Evolutionary conservation across 441 rosid species (phyloP), one percentile per base, ranked within the genome.

Genomic region (Pelargonium myrrhifolium): DNA sequence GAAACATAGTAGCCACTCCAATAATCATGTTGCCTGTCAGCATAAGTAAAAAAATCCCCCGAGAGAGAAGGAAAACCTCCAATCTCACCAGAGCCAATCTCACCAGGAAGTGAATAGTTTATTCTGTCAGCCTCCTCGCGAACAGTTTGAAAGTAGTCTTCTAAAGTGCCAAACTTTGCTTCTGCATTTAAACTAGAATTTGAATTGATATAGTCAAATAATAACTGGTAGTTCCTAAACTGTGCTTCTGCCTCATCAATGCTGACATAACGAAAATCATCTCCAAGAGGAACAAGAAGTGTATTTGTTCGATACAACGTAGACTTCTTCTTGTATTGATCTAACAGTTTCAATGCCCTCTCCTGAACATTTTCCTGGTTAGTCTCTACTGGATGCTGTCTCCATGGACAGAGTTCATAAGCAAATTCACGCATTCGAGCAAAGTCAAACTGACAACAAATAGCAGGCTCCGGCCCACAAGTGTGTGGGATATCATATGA

Each of bases 1-100:
- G 99, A 94, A 49, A 91, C 96, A 74, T 94, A 94, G 82, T 94
- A 94, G 67, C 99, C 99, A 80, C 97, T 94, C 99, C 99, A 92
- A 71, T 94, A 91, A 80, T 94, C 97, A 59, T 88, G 88, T 56
- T 94, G 80, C 76, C 97, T 79, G 71, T 94, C 99, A 62, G 99
- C 85, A 68, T 94, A 94, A 64, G 99, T 94, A 75, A 94, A 94
- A 80, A 94, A 94, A 76, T 94, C 99, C 31, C 99, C 99, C 7
- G 97, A 83, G 37, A 94, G 83, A 75, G 99, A 94, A 73, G 99
- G 97, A 81, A 94, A 94, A 69, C 99, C 97, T 53, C 68, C 85
- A 72, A 94, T 67, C 77, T 82, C 80, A 73, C 78, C 85, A 60
- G 97, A 92, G 51, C 99, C 97, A 58, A 79, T 56, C 84, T 94